phyloP scores from a whole-genome alignment of 345 rosid species.

The rapeseed (Brassica napus) region Da-Ae NC_063439.1:11446501-11447000 shows the following conservation, averaged over 20 bases:
- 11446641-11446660: no score
- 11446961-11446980: conserved; percentile 2
- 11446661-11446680: no score
- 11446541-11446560: no score
- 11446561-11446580: no score
- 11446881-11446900: not conserved
- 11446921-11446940: not conserved
- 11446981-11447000: conserved; percentile 4
- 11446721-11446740: not conserved
- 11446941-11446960: not conserved
- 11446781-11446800: not conserved
- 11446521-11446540: not conserved
- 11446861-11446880: not conserved
- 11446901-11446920: not conserved
- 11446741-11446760: not conserved
- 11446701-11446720: no score
- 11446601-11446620: no score
- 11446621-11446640: no score
- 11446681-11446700: no score
- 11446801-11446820: not conserved
- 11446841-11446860: not conserved
- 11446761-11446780: not conserved
- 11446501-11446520: no score
- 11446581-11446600: no score
- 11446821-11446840: not conserved